Base-by-base conservation (phyloP, 2,329 filamentous ascomycete species). In the Cladorrhinum sp. region DNA sequence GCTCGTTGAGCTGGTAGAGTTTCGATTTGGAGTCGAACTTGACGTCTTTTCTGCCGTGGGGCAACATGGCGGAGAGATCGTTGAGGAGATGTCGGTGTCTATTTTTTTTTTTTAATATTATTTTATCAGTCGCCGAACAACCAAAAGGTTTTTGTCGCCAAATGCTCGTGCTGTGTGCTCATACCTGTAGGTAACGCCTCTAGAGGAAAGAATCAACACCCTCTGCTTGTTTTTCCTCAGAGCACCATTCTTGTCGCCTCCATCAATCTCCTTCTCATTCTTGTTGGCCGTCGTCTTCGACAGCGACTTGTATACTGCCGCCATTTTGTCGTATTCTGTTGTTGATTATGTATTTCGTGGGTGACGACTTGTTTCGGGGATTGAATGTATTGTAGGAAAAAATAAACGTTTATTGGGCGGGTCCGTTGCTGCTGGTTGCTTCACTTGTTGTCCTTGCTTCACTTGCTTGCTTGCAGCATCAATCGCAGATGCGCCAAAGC, bases 11-110 rank as follows among this genome's bases (percentile, higher is more conserved):
- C 73, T 90, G 81, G 82, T 86, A 83, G 68, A 92, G 83, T 80
- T 95, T 92, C 39, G 91, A 93, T 79, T 98, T 98, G 57, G 92
- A 95, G 75, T 99, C 95, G 67, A 97, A 91, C 77, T 99, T 99
- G 69, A 90, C 92, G 74, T 99, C 95, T 79, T 96, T 96, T 72
- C 92, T 87, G 67, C 88, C 88, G 75, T 99, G 95, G 2, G 95
- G 95, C 66, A 99, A 87, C 76, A 99, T 87, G 28, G 89, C 84
- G 61, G 92, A 86, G 53, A 99, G 82, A 72, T 99, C 95, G 71
- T 93, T 91, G 64, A 99, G 83, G 49, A 99, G 82, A 78, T 99
- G 95, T 49, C 95, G 90, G 76, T 97, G 95, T 75, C 94, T 96
- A 69, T 36, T 55, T 14, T 26, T 50, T 52, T 21, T 55, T 39